Evolutionary conservation across 768 basidiomycete genomes (phyloP), one percentile per base, ranked within the genome.

Genomic region (Xanthoconium stramineum): DNA sequence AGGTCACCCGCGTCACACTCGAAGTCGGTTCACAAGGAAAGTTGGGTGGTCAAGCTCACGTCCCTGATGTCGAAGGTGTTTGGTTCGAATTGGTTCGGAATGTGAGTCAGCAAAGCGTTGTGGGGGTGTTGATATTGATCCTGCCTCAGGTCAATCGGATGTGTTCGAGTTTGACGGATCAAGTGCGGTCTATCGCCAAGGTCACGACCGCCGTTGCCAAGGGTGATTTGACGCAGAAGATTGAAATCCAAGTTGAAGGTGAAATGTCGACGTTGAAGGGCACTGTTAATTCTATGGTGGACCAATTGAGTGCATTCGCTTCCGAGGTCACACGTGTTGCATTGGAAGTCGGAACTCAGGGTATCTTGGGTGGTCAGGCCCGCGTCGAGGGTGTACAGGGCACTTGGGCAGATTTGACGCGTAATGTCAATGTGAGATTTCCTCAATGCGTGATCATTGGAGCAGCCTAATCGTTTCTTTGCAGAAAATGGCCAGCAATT

Each of bases 271-370:
- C 88, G 15, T 78, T 92, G 72, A 91, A 90, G 68, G 76, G 81
- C 20, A 92, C 90, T 12, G 89, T 93, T 60, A 95, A 95, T 65
- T 88, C 86, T n/a, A 97, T 97, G 94, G 91, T 95, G 69, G 91
- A 92, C 69, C 89, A 89, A 53, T 72, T 95, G 60, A 85, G 88
- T 62, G 89, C 88, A 6, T 95, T 95, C 67, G 90, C 92, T 14
- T 84, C 82, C 3, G 92, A 94, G 60, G 83, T 89, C 30, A 89
- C 86, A 6, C 79, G 89, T 59, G 88, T 96, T 47, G 91, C 93
- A 2, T 72, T 91, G 68, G 92, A 94, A 63, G 92, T 94, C 65
- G 93, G 93, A 24, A 94, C 93, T 4, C 87, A 94, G 64, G 93
- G 90, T 66, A 91, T 91, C 44, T 76, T 95, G 61, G 93, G 94